Base-by-base conservation (phyloP, 1,284 basidiomycete genomes). In the Laetiporus sulphureus region DNA sequence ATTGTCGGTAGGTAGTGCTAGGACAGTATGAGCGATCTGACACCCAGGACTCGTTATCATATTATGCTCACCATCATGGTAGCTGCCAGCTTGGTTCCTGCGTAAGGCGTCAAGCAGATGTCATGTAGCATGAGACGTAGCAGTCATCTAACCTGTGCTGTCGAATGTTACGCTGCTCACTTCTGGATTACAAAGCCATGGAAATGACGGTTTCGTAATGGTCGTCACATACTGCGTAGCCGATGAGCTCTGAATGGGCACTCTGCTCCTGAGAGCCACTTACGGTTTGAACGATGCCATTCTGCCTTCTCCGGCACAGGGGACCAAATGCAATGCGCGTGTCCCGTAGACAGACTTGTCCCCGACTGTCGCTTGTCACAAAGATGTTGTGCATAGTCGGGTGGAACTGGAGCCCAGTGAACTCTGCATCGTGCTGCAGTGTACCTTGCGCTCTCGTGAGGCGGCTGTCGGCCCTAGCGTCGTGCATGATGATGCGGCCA, bases 281-380 rank as follows among this genome's bases (percentile, higher is more conserved):
- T 45, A 79, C 79, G 40, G 52, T 65, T 42, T 71, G 69, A 8
- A 82, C 73, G 2, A 80, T 63, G 1, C 82, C 82, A n/a, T 72
- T 55, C 12, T 66, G 56, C 2, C 68, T 64, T 25, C 74, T 58
- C 5, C 56, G 59, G 18, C 55, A 59, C 15, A 59, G 50, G 23
- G 75, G 67, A 13, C 77, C 79, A 58, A 87, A 88, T 0, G 80
- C 74, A 77, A 84, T 86, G n/a, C 85, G 68, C n/a, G 66, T 63
- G 56, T 89, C 85, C n/a, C 81, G 72, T 42, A 89, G 69, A 48
- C 71, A 76, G 2, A 86, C 73, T 16, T 64, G 59, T 1, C 82
- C 82, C 7, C 55, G 59, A 8, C 57, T 64, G 45, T 85, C 79
- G 38, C 78, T 73, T 3, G 78, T 83, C 2, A 72, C 71, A 47